phyloP scores from a whole-genome alignment of 352 stramenopile species.

The Peronospora farinosa region DNA sequence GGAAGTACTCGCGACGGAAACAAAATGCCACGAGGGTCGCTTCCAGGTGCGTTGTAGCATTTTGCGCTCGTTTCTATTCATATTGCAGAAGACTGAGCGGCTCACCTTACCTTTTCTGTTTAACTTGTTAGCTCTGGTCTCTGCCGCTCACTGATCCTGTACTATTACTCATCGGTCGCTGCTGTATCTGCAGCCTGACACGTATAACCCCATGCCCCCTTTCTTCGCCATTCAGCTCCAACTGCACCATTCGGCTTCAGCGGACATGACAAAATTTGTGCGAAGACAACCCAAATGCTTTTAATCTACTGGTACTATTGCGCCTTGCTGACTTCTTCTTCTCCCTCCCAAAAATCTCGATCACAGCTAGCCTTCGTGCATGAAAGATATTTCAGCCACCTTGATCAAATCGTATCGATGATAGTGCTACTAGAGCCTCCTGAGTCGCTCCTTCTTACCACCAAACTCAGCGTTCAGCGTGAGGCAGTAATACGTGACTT shows the following conservation, averaged over 20 bases:
- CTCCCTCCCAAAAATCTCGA: conserved; percentile 17
- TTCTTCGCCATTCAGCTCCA: conserved; percentile 89
- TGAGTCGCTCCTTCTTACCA: conserved; percentile 73
- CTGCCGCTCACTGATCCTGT: conserved; percentile 7
- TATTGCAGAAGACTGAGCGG: conserved; percentile 9
- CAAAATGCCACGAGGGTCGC: conserved; percentile 88
- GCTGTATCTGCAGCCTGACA: conserved; percentile 58
- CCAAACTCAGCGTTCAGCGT: conserved; percentile 62
- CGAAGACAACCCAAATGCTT: conserved; percentile 5
- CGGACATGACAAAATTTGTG: conserved; percentile 34
- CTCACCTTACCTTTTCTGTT: conserved; percentile 13
- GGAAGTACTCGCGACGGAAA: conserved; percentile 56
- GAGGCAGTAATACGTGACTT: conserved; percentile 67
- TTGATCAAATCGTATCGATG: conserved; percentile 1
- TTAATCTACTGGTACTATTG: not conserved
- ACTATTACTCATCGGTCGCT: conserved; percentile 23
- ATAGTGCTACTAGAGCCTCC: conserved; percentile 45
- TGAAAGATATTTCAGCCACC: conserved; percentile 2
- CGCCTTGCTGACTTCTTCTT: conserved; percentile 12
- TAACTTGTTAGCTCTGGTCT: conserved; percentile 7
- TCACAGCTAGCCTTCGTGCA: conserved; percentile 3
- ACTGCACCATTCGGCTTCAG: conserved; percentile 92
- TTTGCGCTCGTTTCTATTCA: conserved; percentile 27
- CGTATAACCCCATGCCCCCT: conserved; percentile 83
- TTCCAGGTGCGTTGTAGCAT: conserved; percentile 75